Base-by-base conservation (phyloP, 2,329 filamentous ascomycete genomes). In the Exophiala dermatitidis region DNA sequence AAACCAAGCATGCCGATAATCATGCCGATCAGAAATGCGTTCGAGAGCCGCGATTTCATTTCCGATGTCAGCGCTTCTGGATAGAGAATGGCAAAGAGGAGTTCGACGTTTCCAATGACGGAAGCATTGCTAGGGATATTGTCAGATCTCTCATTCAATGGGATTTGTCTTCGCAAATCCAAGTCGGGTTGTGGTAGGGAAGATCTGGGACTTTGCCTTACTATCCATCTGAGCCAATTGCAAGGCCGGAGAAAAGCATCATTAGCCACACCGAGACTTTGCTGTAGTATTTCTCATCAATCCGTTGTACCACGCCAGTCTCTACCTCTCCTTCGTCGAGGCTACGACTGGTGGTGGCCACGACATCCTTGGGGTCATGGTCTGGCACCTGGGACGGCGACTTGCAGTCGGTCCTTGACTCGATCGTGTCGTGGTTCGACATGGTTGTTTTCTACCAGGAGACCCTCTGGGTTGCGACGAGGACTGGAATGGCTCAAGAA, bases 1-100 rank as follows among this genome's bases (percentile, higher is more conserved):
- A 81, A 79, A 58, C 73, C 66, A 5, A 81, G 63, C 72, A 80
- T 81, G 48, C 79, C 78, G 47, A 80, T 64, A 49, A 80, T 78
- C 65, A 77, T 74, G 45, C 79, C 79, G 46, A 81, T 72, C 3
- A 80, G 68, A 54, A 77, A 77, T 1, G 78, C 73, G 60, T 82
- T 81, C 37, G 75, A 77, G 1, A 82, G 72, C 4, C 77, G 71
- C 2, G 74, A 69, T 60, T 76, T 75, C 60, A 78, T 74, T 5
- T 68, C 60, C 2, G 55, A 50, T 1, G 65, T 67, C 58, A 68
- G 63, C 36, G 56, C 61, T 10, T 68, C 50, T 26, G 64, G 64
- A 59, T 69, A 69, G 58, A 70, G 60, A n/a, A 63, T 58, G 0
- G 65, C 59, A 31, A 71, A 67, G 3, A 71, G 53, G 6, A 66